A percentile compares a stretch with the other conserved stretches of the same genome.
Evolutionary conservation across 176 grass and related monocot genomes (phyloP).

Genomic region (Triticum urartu): DNA sequence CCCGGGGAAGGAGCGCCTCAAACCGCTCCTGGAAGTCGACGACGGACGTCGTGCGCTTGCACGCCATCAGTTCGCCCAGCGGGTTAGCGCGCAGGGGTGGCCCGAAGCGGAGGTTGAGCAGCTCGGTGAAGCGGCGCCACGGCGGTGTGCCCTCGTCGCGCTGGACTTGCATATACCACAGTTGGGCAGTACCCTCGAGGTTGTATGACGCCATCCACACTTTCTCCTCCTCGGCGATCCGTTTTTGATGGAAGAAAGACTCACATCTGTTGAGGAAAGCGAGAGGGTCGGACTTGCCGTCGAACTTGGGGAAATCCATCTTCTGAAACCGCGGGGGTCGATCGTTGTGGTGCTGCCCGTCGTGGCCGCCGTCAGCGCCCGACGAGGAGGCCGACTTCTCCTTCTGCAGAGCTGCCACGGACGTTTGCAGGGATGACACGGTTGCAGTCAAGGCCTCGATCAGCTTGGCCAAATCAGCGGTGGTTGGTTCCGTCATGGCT

Average conservation of each 20-base stretch:
- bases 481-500: not conserved
- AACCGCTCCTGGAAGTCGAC: not conserved
- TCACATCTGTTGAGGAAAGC: not conserved
- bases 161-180: not conserved
- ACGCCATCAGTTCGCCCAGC: not conserved
- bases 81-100: not conserved
- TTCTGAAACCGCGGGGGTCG: not conserved
- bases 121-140: not conserved
- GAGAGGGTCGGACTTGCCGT: too few species aligned
- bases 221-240: not conserved
- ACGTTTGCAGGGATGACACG: not conserved
- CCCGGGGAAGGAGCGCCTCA: not conserved
- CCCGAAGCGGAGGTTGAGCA: not conserved
- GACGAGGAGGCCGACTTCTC: not conserved
- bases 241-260: not conserved
- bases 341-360: not conserved
- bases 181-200: not conserved
- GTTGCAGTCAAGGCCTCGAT: not conserved
- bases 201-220: not conserved
- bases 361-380: not conserved
- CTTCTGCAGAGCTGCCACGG: not conserved
- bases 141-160: not conserved
- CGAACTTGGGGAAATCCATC: not conserved
- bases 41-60: not conserved
- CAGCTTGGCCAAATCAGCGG: not conserved